Evolutionary conservation across 192 early-diverging fungal genomes (phyloP), one percentile per base, ranked within the genome.

Genomic region (Rhizoclosmatium sp.): DNA sequence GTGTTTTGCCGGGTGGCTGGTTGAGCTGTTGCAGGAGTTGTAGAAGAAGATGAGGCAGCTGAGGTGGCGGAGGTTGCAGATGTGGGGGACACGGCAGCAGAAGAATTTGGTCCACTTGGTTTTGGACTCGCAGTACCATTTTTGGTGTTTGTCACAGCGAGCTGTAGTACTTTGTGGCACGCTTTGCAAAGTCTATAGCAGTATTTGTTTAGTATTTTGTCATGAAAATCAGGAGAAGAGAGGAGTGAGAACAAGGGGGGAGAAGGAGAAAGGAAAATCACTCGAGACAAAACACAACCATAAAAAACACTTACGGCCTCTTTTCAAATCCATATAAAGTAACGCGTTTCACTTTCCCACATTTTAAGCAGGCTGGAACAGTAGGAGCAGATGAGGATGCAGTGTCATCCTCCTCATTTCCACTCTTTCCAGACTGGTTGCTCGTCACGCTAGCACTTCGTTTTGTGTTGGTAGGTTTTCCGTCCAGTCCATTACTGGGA

Each of bases 111-210:
- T 7, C 41, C 54, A 14, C 21, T 48, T 4, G 16, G 31, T 44
- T 4, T 4, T 7, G 40, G 4, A 10, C 16, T 68, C 4, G 4
- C 44, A 10, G 39, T 44, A 10, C 46, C 46, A 5, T 4, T 68
- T 31, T 40, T 31, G 5, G 4, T 68, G 42, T 47, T 46, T 10
- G 54, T 19, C 10, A 71, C n/a, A 41, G 49, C 69, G n/a, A 21
- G 21, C 54, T 71, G 16, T 4, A 71, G 49, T 16, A 56, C 12
- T 54, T 71, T 71, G 69, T 71, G 69, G 51, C 69, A 71, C 4
- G 69, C 47, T 58, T 56, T 71, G 69, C 69, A 71, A 4, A 71
- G 12, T 71, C 69, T 71, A 41, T 54, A 49, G 21, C 12, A 49
- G 7, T 69, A 5, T 69, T 14, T 31, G 14, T 4, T 5, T 5